Percentiles rank a stretch among this genome's conserved stretches.
These are phyloP conservation scores for Stygiomarasmius scandens DNA, from an alignment of 1,284 basidiomycete species.

Conservation along the genomic window DNA sequence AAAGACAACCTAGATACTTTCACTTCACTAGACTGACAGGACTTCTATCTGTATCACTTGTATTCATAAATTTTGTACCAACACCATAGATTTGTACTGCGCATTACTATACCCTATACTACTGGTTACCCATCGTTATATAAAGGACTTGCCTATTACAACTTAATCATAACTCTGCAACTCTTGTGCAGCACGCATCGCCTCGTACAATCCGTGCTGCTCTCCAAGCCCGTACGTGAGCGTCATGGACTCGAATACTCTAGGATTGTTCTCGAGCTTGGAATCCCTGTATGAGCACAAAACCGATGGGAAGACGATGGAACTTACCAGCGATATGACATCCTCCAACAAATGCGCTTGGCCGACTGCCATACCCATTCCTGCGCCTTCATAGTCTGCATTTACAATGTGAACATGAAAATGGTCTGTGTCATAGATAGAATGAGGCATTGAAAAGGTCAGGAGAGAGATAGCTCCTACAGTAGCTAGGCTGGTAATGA, in stretches of 20 bases:
- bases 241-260: constrained; percentile 71
- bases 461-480: constrained; percentile 50
- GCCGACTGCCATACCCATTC: constrained; percentile 79
- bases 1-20: constrained; percentile 35
- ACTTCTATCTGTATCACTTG: neutral
- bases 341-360: constrained; percentile 95
- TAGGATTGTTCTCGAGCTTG: constrained; percentile 10
- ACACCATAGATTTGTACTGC: neutral
- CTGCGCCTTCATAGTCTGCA: constrained; percentile 60
- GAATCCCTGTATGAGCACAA: neutral
- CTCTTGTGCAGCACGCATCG: constrained; percentile 39
- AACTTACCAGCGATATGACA: constrained; percentile 76
- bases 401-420: constrained; percentile 96
- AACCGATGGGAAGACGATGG: neutral
- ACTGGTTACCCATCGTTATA: neutral
- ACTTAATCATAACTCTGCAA: neutral
- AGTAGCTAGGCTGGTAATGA: constrained; percentile 97
- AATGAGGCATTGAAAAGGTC: neutral
- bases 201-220: constrained; percentile 71
- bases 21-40: neutral
- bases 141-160: too few species aligned
- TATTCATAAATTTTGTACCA: neutral
- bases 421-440: constrained; percentile 64
- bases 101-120: neutral
- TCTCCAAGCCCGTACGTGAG: constrained; percentile 84